Conservation (phyloP, 371 early-diverging fungal species). For the Haplosporangium sp. region DNA sequence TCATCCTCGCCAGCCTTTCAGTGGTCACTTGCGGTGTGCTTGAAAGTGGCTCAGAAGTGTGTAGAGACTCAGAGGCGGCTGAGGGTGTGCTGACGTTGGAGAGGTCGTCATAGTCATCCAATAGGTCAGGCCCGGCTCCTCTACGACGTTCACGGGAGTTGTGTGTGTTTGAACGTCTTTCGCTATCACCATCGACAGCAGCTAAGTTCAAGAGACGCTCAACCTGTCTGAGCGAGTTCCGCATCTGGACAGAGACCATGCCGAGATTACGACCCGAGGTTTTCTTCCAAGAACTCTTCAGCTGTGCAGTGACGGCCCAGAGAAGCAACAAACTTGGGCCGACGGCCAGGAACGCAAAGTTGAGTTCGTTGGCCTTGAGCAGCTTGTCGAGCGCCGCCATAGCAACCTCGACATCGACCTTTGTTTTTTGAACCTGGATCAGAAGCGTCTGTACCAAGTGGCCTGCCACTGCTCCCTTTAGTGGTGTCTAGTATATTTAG, state of each 20-base stretch:
- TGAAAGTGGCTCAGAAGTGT: constrained; percentile 18
- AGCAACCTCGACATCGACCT: constrained; percentile 92
- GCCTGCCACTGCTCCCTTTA: constrained; percentile 52
- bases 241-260: constrained; percentile 43
- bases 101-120: constrained; percentile 33
- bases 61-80: neutral
- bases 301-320: constrained; percentile 64
- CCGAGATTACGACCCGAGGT: constrained; percentile 32
- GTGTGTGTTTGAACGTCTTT: neutral
- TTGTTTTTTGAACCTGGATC: constrained; percentile 92
- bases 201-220: constrained; percentile 44
- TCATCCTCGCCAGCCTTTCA: constrained; percentile 25
- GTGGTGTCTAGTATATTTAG: constrained; percentile 39
- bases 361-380: constrained; percentile 93
- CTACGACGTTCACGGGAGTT: neutral
- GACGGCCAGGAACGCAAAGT: constrained; percentile 89
- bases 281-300: constrained; percentile 55
- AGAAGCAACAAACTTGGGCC: constrained; percentile 72
- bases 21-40: constrained; percentile 14
- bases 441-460: constrained; percentile 87
- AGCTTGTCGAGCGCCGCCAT: constrained; percentile 95
- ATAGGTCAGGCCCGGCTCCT: neutral
- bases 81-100: neutral
- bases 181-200: constrained; percentile 14
- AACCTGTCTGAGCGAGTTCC: constrained; percentile 35